Evolutionary conservation across 1,139 yeast species (phyloP).

Genomic region (Torulaspora globosa): DNA sequence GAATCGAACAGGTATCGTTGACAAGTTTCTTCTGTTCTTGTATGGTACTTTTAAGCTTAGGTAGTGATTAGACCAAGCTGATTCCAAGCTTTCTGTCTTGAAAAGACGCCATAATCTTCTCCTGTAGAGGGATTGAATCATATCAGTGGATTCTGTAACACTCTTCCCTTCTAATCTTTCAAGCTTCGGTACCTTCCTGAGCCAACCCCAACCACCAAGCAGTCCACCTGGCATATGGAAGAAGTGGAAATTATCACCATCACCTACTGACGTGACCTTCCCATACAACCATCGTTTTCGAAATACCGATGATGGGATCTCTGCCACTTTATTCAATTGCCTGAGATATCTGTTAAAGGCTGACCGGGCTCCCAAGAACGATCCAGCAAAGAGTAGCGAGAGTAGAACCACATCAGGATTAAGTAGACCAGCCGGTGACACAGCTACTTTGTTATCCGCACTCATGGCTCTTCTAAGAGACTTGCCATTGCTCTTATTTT

Average conservation of each 20-base stretch:
- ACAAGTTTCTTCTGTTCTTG: constrained; percentile 51
- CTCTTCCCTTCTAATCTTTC: constrained; percentile 10
- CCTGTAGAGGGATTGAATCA: constrained; percentile 6
- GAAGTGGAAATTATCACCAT: constrained; percentile 91
- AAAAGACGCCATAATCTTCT: constrained; percentile 4
- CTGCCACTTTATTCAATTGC: constrained; percentile 40
- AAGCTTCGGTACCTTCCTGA: constrained; percentile 49
- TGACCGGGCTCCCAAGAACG: constrained; percentile 38
- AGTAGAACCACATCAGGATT: constrained; percentile 27
- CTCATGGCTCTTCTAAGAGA: constrained; percentile 5
- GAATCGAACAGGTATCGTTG: constrained; percentile 55
- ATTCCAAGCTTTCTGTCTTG: constrained; percentile 8
- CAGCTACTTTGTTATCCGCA: constrained; percentile 8
- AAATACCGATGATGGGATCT: constrained; percentile 42
- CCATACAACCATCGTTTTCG: constrained; percentile 60
- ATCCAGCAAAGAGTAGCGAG: constrained; percentile 35
- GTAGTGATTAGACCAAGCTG: constrained; percentile 33
- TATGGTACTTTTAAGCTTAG: constrained; percentile 37
- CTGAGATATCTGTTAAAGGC: constrained; percentile 39
- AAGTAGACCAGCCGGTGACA: constrained; percentile 4
- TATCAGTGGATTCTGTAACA: constrained; percentile 1
- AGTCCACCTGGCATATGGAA: constrained; percentile 93
- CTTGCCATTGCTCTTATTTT: neutral
- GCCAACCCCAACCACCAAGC: constrained; percentile 91
- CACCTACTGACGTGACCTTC: constrained; percentile 86